Percentiles rank a stretch among this genome's conserved stretches.
Conservation (phyloP, 148 eudicot species). For the Spergularia bocconei region DNA sequence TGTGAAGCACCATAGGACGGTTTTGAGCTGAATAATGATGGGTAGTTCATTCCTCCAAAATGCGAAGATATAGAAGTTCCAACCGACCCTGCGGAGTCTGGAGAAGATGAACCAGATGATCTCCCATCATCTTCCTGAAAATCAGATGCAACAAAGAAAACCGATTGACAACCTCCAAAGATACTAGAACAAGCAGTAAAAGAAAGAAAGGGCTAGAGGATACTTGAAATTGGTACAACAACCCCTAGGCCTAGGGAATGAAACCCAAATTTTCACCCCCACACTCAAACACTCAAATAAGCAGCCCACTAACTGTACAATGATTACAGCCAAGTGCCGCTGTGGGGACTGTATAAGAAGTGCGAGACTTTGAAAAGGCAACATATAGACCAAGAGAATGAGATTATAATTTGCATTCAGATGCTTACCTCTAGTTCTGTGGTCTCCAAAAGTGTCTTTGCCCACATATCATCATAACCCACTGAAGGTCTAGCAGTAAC, state of each 20-base stretch:
- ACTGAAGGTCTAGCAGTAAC: slow-evolving; percentile 72
- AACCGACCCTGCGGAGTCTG: slow-evolving; percentile 83
- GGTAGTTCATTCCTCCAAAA: slow-evolving; percentile 98
- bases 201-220: neutral
- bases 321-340: neutral
- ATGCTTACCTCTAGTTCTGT: slow-evolving; percentile 68
- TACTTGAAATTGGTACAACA: neutral
- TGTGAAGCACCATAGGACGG: slow-evolving; percentile 73
- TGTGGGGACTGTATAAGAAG: no score
- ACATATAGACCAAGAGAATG: neutral
- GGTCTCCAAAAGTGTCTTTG: slow-evolving; percentile 88
- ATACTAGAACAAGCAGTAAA: neutral
- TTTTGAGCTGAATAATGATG: slow-evolving; percentile 88
- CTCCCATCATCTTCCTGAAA: slow-evolving; percentile 79
- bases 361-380: neutral
- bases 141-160: neutral
- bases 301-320: neutral
- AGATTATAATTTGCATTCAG: neutral
- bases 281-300: neutral
- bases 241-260: no score
- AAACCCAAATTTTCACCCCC: neutral
- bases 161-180: neutral
- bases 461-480: slow-evolving; percentile 98
- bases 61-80: slow-evolving; percentile 98
- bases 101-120: slow-evolving; percentile 91